These are phyloP conservation scores for Gaeumannomyces tritici DNA, from an alignment of 2,329 filamentous ascomycete genomes.

Conservation along the genomic window DNA sequence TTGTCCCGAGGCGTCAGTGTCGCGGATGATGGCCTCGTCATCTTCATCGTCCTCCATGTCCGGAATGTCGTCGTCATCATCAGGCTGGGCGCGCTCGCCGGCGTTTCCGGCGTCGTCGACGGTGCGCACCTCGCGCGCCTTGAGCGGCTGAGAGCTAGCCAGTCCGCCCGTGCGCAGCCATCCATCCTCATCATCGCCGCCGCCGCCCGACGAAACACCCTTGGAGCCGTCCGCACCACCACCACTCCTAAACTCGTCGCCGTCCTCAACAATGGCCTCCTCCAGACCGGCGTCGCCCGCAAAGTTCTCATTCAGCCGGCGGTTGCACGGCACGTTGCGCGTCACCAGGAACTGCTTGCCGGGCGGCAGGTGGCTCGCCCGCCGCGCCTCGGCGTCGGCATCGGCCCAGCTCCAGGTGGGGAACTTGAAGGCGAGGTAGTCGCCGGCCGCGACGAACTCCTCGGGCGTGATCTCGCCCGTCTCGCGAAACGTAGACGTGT, in stretches of 20 bases:
- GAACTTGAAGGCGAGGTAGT: conserved; percentile 98
- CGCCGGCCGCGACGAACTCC: conserved; percentile 90
- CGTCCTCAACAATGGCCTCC: conserved; percentile 76
- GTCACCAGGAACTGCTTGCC: conserved; percentile 96
- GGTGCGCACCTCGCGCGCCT: conserved; percentile 73
- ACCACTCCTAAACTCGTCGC: conserved; percentile 49
- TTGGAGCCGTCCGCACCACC: conserved; percentile 18
- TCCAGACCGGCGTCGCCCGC: conserved; percentile 80
- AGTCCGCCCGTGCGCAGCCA: conserved; percentile 85
- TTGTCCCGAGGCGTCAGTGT: conserved; percentile 42
- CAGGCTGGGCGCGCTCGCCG: conserved; percentile 61
- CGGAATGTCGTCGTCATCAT: conserved; percentile 71
- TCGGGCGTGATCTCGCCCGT: conserved; percentile 96
- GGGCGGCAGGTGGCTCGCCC: conserved; percentile 69
- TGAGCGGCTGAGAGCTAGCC: conserved; percentile 64
- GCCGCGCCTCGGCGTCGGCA: conserved; percentile 70
- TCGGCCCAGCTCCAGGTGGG: conserved; percentile 96
- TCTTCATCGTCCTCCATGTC: conserved; percentile 99
- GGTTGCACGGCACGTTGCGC: conserved; percentile 86
- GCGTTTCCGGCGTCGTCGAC: conserved; percentile 85
- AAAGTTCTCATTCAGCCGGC: conserved; percentile 86
- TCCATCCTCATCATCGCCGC: conserved; percentile 65
- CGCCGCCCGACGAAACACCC: conserved; percentile 22
- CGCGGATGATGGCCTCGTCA: conserved; percentile 90
- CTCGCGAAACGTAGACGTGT: conserved; percentile 86